A percentile compares a stretch with the other conserved stretches of the same genome.
Conservation (phyloP, 2,329 filamentous ascomycete species). For the Cytospora schulzeri region DNA sequence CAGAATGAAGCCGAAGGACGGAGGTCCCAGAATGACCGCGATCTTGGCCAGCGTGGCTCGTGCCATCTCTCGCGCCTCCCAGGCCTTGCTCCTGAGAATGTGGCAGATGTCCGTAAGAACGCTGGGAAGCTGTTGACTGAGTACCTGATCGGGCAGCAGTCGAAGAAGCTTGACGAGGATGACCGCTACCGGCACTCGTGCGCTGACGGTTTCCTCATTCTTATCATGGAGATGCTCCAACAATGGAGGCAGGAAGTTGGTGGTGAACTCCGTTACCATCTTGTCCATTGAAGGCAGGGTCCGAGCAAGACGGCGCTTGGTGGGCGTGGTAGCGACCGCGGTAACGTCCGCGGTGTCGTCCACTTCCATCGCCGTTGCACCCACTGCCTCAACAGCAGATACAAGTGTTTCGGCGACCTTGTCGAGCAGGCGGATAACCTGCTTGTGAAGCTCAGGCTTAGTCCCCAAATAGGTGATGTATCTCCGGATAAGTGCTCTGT, state of each 20-base stretch:
- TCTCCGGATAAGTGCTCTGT: slow-evolving; percentile 78
- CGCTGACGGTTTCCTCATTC: slow-evolving; percentile 90
- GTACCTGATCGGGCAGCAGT: slow-evolving; percentile 71
- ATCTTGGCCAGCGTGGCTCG: slow-evolving; percentile 87
- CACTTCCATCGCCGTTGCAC: slow-evolving; percentile 45
- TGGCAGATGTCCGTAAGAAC: slow-evolving; percentile 91
- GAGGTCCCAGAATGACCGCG: slow-evolving; percentile 74
- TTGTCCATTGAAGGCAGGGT: slow-evolving; percentile 70
- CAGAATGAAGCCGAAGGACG: slow-evolving; percentile 88
- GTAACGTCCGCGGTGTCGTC: slow-evolving; percentile 35
- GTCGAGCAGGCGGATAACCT: slow-evolving; percentile 78
- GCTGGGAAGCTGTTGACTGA: slow-evolving; percentile 74
- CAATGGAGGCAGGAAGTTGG: slow-evolving; percentile 76
- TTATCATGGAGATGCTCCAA: slow-evolving; percentile 89
- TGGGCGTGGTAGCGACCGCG: slow-evolving; percentile 23
- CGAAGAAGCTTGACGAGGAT: slow-evolving; percentile 86
- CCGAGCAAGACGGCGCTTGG: slow-evolving; percentile 54
- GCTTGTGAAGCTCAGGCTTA: slow-evolving; percentile 83
- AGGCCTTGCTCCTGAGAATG: slow-evolving; percentile 84
- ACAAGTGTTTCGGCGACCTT: slow-evolving; percentile 78
- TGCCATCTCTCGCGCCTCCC: slow-evolving; percentile 88
- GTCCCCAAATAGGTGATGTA: slow-evolving; percentile 81
- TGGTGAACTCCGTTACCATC: slow-evolving; percentile 70
- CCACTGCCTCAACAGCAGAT: slow-evolving; percentile 46
- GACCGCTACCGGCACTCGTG: slow-evolving; percentile 86